Evolutionary conservation across 805 yeast genomes (phyloP).

Genomic region (Ogataea zsoltii): DNA sequence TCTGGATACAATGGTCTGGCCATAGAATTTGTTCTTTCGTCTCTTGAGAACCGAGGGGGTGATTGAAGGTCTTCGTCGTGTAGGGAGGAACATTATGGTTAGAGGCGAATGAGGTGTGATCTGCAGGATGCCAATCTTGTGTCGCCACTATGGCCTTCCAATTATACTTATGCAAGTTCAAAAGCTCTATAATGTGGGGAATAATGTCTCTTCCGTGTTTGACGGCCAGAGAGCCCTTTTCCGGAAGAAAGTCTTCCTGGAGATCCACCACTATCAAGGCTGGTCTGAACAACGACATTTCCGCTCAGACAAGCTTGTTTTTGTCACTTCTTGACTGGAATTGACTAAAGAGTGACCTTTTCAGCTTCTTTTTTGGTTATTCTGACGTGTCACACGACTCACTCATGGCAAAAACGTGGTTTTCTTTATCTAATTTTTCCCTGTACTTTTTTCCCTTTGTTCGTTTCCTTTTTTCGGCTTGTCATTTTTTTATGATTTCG

Average conservation of each 20-base stretch:
- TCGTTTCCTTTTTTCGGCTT: not conserved
- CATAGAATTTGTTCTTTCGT: constrained; percentile 56
- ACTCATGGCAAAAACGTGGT: too few species aligned
- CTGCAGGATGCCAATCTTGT: constrained; percentile 84
- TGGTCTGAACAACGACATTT: constrained; percentile 23
- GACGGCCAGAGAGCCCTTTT: constrained; percentile 77
- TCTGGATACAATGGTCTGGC: constrained; percentile 92
- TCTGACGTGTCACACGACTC: too few species aligned
- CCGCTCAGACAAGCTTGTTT: too few species aligned
- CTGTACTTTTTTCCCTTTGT: not conserved
- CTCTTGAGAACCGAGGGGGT: constrained; percentile 45
- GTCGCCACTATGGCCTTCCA: constrained; percentile 74
- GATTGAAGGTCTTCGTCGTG: constrained; percentile 45
- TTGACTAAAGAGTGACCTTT: not conserved
- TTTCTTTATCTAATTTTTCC: not conserved
- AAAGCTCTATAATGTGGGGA: constrained; percentile 48
- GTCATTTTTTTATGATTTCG: too few species aligned
- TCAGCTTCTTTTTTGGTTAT: too few species aligned
- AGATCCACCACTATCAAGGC: constrained; percentile 80
- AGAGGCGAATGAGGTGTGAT: constrained; percentile 82
- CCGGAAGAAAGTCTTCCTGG: constrained; percentile 85
- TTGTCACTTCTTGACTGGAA: too few species aligned
- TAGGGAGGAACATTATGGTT: constrained; percentile 57
- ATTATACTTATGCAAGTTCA: constrained; percentile 38
- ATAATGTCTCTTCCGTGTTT: constrained; percentile 60